Base-by-base conservation (phyloP, 768 basidiomycete species). In the Zangia roseola region DNA sequence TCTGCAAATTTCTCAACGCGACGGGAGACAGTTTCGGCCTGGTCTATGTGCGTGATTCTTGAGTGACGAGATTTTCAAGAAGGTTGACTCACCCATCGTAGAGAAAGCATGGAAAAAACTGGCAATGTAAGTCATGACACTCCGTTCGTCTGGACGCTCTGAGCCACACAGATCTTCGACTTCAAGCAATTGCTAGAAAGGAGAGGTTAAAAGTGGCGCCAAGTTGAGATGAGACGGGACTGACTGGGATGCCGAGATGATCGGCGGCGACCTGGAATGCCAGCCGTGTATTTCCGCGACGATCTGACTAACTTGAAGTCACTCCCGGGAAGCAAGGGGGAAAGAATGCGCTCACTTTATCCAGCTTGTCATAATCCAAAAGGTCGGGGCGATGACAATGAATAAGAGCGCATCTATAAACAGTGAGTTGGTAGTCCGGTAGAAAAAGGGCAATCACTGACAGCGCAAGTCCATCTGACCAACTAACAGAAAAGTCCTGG, bases 21-120 rank as follows among this genome's bases (percentile, higher is more conserved):
- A 43, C 94, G 82, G 1, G 93, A 88, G 17, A 93, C 93, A 0
- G 93, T 97, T 67, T 97, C 92, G 5, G 91, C 88, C 68, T 97
- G 94, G 60, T 98, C 95, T 97, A 37, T 40, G 50, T 8, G 13
- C 2, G 14, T 25, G 10, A 37, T 35, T 25, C 52, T 47, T 50
- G 36, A 53, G 34, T n/a, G 30, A 39, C 1, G 9, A 19, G 13
- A 39, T 10, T 10, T 12, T 20, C 14, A 23, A 41, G n/a, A 41
- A 24, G 12, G 7, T 30, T 24, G 12, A 69, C 81, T 43, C 56
- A 94, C 94, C 92, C 87, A 97, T 94, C 0, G 91, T 86, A 0
- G 94, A 95, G 67, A 99, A 99, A 0, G 95, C 94, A 64, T 98
- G 97, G 77, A 99, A 99, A 71, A 80, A 98, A 59, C 91, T 91